phyloP scores from a whole-genome alignment of 306 rosid genomes.

The Malus fusca region DNA sequence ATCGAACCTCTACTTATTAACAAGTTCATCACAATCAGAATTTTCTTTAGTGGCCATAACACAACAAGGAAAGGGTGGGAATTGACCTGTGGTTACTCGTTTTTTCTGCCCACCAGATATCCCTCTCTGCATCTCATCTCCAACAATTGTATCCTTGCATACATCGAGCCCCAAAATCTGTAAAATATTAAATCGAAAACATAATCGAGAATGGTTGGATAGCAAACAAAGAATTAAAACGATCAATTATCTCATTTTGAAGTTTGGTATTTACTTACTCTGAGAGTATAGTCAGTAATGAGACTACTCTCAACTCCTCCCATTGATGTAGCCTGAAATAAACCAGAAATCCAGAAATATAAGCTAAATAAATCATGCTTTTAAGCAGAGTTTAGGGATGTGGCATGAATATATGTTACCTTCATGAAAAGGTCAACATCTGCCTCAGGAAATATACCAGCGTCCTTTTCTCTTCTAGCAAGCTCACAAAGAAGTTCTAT shows the following conservation, averaged over 20 bases:
- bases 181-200: slow-evolving; percentile 7
- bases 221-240: not conserved
- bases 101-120: slow-evolving; percentile 94
- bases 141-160: slow-evolving; percentile 86
- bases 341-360: not conserved
- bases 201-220: not conserved
- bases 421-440: slow-evolving; percentile 93
- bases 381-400: not conserved
- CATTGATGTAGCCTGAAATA: slow-evolving; percentile 76
- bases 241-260: not conserved
- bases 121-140: slow-evolving; percentile 82
- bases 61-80: not conserved
- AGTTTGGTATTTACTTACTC: slow-evolving; percentile 32
- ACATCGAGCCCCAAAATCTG: slow-evolving; percentile 85
- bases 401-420: slow-evolving; percentile 26
- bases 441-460: slow-evolving; percentile 80
- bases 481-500: slow-evolving; percentile 70
- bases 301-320: slow-evolving; percentile 80
- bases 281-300: slow-evolving; percentile 77
- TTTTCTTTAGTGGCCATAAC: not conserved
- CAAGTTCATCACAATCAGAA: not conserved
- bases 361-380: too few relatives aligned
- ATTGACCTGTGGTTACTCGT: slow-evolving; percentile 81
- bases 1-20: not conserved
- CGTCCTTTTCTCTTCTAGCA: slow-evolving; percentile 70